A percentile compares a stretch with the other conserved stretches of the same genome.
Evolutionary conservation across 2,329 filamentous ascomycete genomes (phyloP).

Genomic region (Aspergillus pseudoterreus): DNA sequence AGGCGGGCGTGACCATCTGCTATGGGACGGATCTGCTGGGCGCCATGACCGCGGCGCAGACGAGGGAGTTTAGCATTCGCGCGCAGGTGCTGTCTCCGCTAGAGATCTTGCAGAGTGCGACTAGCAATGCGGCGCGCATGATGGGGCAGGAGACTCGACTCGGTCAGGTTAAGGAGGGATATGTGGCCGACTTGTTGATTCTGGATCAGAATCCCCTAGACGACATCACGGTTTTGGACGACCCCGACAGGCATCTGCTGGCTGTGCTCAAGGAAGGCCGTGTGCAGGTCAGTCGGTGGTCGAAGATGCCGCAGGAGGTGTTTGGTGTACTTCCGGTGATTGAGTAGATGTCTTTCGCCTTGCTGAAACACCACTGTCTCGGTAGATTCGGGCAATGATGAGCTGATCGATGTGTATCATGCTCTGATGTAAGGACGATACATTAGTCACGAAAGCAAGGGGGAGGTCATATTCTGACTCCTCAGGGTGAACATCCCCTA

Average conservation of each 20-base stretch:
- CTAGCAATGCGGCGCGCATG: constrained; percentile 49
- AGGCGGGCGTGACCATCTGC: constrained; percentile 53
- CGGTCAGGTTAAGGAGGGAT: constrained; percentile 49
- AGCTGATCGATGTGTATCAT: no score
- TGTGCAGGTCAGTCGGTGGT: constrained; percentile 22
- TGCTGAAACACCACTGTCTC: no score
- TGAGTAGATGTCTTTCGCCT: not conserved
- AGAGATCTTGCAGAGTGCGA: constrained; percentile 48
- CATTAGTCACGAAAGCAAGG: no score
- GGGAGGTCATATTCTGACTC: no score
- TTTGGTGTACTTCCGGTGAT: not conserved
- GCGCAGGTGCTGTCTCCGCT: constrained; percentile 36
- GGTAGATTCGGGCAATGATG: no score
- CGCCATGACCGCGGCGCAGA: constrained; percentile 43
- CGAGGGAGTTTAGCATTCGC: constrained; percentile 46
- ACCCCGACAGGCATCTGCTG: constrained; percentile 44
- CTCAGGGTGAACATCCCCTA: no score
- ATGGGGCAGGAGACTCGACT: constrained; percentile 44
- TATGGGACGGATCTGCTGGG: constrained; percentile 54
- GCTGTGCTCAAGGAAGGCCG: constrained; percentile 55
- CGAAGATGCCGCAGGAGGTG: not conserved
- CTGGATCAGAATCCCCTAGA: constrained; percentile 51
- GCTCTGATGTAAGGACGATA: no score
- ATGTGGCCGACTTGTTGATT: constrained; percentile 51
- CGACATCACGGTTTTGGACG: constrained; percentile 49